These are phyloP conservation scores for Pseudocercospora fijiensis DNA, from an alignment of 2,329 filamentous ascomycete genomes.

Conservation along the genomic window DNA sequence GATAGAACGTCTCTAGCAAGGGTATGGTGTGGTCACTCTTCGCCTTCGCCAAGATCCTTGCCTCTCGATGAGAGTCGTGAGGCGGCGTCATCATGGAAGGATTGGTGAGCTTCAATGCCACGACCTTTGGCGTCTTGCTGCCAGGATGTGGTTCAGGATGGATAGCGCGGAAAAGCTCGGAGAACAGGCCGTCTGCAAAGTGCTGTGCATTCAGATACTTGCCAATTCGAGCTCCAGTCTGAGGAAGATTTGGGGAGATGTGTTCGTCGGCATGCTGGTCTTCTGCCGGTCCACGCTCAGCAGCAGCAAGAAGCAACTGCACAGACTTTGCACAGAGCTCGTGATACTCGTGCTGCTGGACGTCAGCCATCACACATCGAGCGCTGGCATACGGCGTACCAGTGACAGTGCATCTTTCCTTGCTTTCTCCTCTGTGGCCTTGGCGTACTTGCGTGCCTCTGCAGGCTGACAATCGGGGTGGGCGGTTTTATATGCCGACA, in stretches of 20 bases:
- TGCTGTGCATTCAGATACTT: slow-evolving; percentile 57
- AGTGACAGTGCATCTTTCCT: slow-evolving; percentile 58
- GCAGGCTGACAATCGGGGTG: slow-evolving; percentile 47
- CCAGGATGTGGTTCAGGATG: slow-evolving; percentile 33
- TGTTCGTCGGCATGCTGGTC: slow-evolving; percentile 32
- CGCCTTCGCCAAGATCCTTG: slow-evolving; percentile 65
- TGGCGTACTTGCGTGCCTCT: slow-evolving; percentile 59
- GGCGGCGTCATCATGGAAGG: slow-evolving; percentile 71
- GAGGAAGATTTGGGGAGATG: slow-evolving; percentile 35
- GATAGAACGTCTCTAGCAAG: slow-evolving; percentile 68
- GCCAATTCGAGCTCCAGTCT: slow-evolving; percentile 50
- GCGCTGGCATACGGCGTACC: slow-evolving; percentile 45
- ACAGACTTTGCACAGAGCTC: slow-evolving; percentile 40
- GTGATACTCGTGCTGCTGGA: slow-evolving; percentile 57
- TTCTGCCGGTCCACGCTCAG: slow-evolving; percentile 33
- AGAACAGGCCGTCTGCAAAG: slow-evolving; percentile 70
- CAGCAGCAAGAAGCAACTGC: slow-evolving; percentile 33
- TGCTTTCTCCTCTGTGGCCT: slow-evolving; percentile 64
- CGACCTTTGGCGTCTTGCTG: slow-evolving; percentile 36
- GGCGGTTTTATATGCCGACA: slow-evolving; percentile 49
- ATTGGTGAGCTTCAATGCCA: slow-evolving; percentile 84
- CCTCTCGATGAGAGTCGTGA: slow-evolving; percentile 79
- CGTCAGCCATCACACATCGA: slow-evolving; percentile 32
- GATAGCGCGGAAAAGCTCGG: slow-evolving; percentile 73
- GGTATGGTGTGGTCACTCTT: slow-evolving; percentile 61